phyloP scores from a whole-genome alignment of 2,329 filamentous ascomycete species.

The Sarocladium strictum region DNA sequence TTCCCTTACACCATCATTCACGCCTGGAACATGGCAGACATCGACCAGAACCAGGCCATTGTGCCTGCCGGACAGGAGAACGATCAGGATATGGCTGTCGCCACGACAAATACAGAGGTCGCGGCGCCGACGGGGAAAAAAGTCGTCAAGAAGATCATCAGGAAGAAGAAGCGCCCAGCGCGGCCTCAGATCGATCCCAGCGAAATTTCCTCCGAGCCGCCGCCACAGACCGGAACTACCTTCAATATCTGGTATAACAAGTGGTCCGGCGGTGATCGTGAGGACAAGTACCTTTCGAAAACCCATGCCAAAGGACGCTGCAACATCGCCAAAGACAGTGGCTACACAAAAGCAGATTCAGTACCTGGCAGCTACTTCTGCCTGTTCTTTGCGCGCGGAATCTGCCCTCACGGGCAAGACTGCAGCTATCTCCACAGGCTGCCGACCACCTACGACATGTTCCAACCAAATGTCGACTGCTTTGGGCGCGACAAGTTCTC shows the following conservation, averaged over 20 bases:
- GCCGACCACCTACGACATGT: conserved; percentile 80
- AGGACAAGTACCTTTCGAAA: conserved; percentile 83
- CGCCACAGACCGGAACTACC: conserved; percentile 86
- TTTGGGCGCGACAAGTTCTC: conserved; percentile 84
- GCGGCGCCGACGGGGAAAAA: conserved; percentile 49
- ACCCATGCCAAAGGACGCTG: conserved; percentile 79
- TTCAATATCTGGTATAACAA: conserved; percentile 99
- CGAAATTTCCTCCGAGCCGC: conserved; percentile 75
- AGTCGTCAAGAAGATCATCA: conserved; percentile 78
- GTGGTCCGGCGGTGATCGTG: conserved; percentile 91
- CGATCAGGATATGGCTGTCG: conserved; percentile 25
- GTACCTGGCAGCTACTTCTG: conserved; percentile 84
- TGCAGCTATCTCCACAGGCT: conserved; percentile 92
- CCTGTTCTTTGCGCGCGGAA: conserved; percentile 79
- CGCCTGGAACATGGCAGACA: conserved; percentile 25
- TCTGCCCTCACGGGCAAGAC: conserved; percentile 80
- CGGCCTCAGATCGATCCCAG: conserved; percentile 85
- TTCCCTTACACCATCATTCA: background rate
- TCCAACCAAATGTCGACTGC: conserved; percentile 90
- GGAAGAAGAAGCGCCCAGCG: conserved; percentile 84
- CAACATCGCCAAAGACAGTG: conserved; percentile 73
- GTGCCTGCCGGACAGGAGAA: conserved; percentile 17
- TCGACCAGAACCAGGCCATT: conserved; percentile 20
- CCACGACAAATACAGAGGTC: conserved; percentile 36
- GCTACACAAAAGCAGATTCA: conserved; percentile 73